Conservation (phyloP, 1,284 basidiomycete species). For the Pyrrhoderma noxium region DNA sequence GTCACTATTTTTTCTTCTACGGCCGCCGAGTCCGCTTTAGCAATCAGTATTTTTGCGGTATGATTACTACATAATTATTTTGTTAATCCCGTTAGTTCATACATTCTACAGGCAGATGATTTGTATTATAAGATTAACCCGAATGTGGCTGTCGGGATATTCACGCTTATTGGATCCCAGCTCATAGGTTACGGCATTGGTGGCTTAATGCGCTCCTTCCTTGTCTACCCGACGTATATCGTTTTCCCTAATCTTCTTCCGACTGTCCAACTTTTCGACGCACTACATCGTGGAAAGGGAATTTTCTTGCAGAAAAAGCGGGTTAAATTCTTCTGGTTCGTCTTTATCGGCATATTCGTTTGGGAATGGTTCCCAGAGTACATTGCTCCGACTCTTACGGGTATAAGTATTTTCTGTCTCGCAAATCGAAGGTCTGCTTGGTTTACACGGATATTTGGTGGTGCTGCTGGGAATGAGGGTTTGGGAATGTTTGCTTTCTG, state of each 20-base stretch:
- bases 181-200: conserved; percentile 50
- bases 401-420: conserved; percentile 53
- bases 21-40: conserved; percentile 40
- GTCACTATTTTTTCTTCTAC: conserved; percentile 55
- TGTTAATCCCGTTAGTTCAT: conserved; percentile 13
- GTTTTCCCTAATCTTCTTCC: conserved; percentile 20
- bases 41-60: conserved; percentile 28
- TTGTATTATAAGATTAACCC: conserved; percentile 42
- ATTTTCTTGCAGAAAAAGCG: conserved; percentile 45
- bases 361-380: conserved; percentile 44
- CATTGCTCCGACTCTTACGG: conserved; percentile 41
- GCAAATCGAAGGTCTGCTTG: conserved; percentile 44
- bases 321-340: conserved; percentile 49
- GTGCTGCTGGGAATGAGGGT: conserved; percentile 38
- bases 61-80: not conserved
- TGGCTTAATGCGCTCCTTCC: conserved; percentile 32
- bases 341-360: conserved; percentile 43
- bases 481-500: conserved; percentile 28
- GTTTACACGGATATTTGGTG: conserved; percentile 54
- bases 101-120: conserved; percentile 35
- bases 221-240: conserved; percentile 31
- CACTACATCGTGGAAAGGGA: conserved; percentile 44
- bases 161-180: conserved; percentile 40
- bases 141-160: conserved; percentile 43
- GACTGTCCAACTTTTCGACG: conserved; percentile 35